Evolutionary conservation across 208 protist genomes (phyloP), one percentile per base, ranked within the genome.

Genomic region (Trypanosoma melophagium): DNA sequence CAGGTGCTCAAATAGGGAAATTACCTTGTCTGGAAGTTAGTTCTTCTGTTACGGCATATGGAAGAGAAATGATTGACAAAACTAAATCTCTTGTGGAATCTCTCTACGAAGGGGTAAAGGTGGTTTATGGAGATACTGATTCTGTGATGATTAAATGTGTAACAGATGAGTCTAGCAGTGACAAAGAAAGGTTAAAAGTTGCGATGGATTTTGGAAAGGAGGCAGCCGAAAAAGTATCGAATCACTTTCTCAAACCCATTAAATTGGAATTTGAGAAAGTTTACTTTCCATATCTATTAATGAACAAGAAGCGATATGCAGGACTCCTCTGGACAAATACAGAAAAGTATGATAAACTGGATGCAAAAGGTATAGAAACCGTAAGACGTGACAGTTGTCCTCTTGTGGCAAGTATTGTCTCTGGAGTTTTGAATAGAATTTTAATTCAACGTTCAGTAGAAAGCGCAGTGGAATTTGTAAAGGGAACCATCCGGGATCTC

Each of bases 291-390:
- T 99, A 99, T 76, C 81, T 99, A 25, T 87, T 99, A 16, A 99
- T 99, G 85, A 99, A 96, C 73, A 99, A 99, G 86, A 99, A 99
- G 91, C 89, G 98, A 7, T 99, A 99, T 83, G 99, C 98, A 7
- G 99, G 98, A 7, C 78, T 99, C 10, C 96, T 98, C 44, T 99
- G 98, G 98, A 99, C 98, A 12, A 98, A 98, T 61, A 87, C 97
- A 25, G 83, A 97, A 17, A 94, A 92, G 55, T 97, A 91, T 50
- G 98, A 99, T 79, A 99, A 99, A 77, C 96, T 99, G 69, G 99
- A 99, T 84, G 90, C 97, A 41, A 99, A 99, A 76, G 99, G 99
- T 73, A 98, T 99, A 58, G 98, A 99, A 70, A 97, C 92, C 35
- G 98, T 99, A 53, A 93, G 99, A 19, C 93, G 99, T 56, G 99